Conservation (phyloP, 225 moss, liverwort and hornwort genomes). For the Sphagnum contortum region DNA sequence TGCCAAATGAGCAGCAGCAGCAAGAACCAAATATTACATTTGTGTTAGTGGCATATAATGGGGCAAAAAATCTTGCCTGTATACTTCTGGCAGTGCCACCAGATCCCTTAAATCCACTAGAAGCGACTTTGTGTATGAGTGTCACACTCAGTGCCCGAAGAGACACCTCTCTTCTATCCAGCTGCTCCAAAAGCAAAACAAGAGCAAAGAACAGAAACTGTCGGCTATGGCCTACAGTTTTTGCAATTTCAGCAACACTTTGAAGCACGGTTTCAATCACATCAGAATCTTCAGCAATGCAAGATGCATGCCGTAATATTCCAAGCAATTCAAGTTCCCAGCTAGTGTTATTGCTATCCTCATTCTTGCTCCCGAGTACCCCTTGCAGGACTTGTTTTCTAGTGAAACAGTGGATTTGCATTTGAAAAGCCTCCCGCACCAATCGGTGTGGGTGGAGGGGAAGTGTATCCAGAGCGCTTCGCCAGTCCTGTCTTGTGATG, state of each 20-base stretch:
- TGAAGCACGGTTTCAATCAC: conserved; percentile 65
- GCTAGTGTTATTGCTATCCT: conserved; percentile 50
- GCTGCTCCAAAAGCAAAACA: conserved; percentile 75
- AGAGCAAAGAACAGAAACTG: conserved; percentile 80
- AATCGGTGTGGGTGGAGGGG: conserved; percentile 57
- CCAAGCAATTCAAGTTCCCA: conserved; percentile 85
- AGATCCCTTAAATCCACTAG: conserved; percentile 38
- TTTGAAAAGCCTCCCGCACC: conserved; percentile 85
- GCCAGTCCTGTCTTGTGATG: conserved; percentile 50
- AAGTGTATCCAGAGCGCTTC: conserved; percentile 51
- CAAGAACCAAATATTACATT: neutral
- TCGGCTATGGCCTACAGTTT: conserved; percentile 56
- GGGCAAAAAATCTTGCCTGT: too few species aligned
- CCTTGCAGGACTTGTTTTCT: conserved; percentile 60
- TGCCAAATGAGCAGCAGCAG: neutral
- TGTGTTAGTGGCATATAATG: too few species aligned
- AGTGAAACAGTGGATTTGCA: conserved; percentile 76
- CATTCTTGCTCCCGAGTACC: conserved; percentile 49
- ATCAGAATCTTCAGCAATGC: conserved; percentile 38
- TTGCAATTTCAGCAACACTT: conserved; percentile 85
- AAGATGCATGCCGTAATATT: conserved; percentile 73
- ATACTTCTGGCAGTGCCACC: conserved; percentile 9
- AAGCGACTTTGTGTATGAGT: conserved; percentile 70
- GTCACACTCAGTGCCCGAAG: conserved; percentile 69
- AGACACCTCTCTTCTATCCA: conserved; percentile 67